Evolutionary conservation across 495 filamentous ascomycete species (phyloP).

Genomic region (Trichocladium uniseriatum): DNA sequence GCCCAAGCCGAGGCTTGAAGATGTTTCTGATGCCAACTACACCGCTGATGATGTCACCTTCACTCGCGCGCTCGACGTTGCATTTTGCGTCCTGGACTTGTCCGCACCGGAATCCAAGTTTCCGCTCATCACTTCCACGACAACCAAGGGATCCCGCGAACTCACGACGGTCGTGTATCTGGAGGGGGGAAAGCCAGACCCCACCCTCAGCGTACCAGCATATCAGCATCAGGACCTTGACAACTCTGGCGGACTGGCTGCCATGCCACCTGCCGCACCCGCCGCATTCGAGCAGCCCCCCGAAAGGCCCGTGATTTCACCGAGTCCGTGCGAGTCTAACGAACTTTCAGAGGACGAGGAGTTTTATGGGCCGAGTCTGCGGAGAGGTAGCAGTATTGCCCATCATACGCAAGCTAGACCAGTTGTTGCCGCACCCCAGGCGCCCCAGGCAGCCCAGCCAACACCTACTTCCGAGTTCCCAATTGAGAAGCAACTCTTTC

Average conservation of each 20-base stretch:
- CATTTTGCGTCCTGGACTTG: conserved; percentile 19
- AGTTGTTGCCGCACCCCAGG: no score
- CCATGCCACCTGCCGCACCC: neutral
- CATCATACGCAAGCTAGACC: neutral
- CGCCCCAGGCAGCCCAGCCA: neutral
- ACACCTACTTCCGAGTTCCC: conserved; percentile 17
- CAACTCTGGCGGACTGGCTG: neutral
- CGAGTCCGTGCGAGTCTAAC: conserved; percentile 16
- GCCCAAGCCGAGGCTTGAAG: conserved; percentile 23
- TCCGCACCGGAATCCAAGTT: conserved; percentile 15
- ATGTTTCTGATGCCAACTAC: conserved; percentile 2
- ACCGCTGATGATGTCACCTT: conserved; percentile 17
- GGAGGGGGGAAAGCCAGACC: conserved; percentile 15
- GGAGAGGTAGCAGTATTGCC: neutral
- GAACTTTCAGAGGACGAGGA: conserved; percentile 22
- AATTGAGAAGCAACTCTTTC: conserved; percentile 28
- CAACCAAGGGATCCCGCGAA: conserved; percentile 6
- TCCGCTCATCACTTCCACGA: conserved; percentile 10
- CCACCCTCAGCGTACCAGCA: neutral
- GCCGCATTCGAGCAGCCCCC: neutral
- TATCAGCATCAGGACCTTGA: neutral
- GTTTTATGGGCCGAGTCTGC: conserved; percentile 16
- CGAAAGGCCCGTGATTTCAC: neutral
- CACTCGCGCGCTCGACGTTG: conserved; percentile 17
- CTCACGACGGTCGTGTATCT: conserved; percentile 18